Base-by-base conservation (phyloP, 768 basidiomycete species). In the Butyriboletus loyo region DNA sequence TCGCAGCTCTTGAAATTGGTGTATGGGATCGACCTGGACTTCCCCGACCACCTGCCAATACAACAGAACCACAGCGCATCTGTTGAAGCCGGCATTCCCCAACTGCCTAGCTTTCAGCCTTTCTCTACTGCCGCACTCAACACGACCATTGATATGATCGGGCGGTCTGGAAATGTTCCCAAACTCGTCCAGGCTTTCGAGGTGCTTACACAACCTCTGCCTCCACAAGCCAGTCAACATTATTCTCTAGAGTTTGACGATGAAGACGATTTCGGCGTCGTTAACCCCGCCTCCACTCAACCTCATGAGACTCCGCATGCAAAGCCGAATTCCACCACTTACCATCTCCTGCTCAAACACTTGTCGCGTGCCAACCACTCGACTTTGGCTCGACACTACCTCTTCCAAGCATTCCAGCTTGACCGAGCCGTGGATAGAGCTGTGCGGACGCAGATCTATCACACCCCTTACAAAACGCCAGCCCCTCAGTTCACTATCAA, bases 161-260 rank as follows among this genome's bases (percentile, higher is more conserved):
- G 88, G 14, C 77, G 77, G 9, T 61, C 76, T 17, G 78, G 81
- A 13, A 70, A 84, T 48, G 67, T 87, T 35, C 82, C 86, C 5
- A 83, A 80, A 58, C 77, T 92, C 64, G 78, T 92, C 6, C 81
- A 83, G 61, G 77, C 85, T 1, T 92, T 91, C 61, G 90, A 92
- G 59, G 83, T 87, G 27, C 80, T 91, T 52, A 89, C 89, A 0
- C 77, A 83, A 43, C 87, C 87, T 15, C 74, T 90, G 27, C 83
- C 86, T 11, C 68, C 72, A 53, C 74, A 77, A 38, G 73, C 68
- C 43, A 71, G 76, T 63, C 52, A 57, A 36, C 73, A 75, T 57
- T 71, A 75, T 49, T 75, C 79, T 54, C 71, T 77, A 7, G 76
- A 81, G 13, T 86, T 84, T 64, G 85, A 87, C 40, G 85, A 86